Conservation (phyloP, 2,329 filamentous ascomycete species). For the Penicillium sp. region DNA sequence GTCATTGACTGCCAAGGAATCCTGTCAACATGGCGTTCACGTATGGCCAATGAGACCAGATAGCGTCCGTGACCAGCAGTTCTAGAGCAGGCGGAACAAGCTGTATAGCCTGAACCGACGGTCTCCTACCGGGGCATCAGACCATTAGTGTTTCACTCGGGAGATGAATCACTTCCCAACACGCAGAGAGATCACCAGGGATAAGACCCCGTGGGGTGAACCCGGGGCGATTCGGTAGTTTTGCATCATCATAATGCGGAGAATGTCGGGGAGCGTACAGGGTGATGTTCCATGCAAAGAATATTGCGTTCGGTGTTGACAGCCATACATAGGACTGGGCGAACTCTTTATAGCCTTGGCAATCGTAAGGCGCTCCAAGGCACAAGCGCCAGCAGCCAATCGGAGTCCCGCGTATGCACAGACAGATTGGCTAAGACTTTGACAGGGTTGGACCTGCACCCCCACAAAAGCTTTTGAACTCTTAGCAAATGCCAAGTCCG, state of each 20-base stretch:
- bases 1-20: too few species aligned
- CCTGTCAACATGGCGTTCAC: too few species aligned
- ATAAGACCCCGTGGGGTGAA: neutral
- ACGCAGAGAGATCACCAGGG: neutral
- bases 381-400: neutral
- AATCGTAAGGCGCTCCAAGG: neutral
- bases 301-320: neutral
- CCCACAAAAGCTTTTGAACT: neutral
- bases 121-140: too few species aligned
- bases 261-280: neutral
- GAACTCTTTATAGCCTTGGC: neutral
- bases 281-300: neutral
- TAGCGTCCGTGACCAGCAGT: too few species aligned
- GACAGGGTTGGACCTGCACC: neutral
- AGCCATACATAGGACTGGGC: neutral
- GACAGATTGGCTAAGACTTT: neutral
- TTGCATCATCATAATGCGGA: neutral
- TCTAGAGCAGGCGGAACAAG: too few species aligned
- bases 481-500: neutral
- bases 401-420: neutral
- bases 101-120: too few species aligned
- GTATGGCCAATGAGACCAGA: too few species aligned
- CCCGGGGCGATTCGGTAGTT: neutral
- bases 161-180: too few species aligned
- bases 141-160: too few species aligned